Base-by-base conservation (phyloP, 306 rosid genomes). In the Ziziphus jujuba region DNA sequence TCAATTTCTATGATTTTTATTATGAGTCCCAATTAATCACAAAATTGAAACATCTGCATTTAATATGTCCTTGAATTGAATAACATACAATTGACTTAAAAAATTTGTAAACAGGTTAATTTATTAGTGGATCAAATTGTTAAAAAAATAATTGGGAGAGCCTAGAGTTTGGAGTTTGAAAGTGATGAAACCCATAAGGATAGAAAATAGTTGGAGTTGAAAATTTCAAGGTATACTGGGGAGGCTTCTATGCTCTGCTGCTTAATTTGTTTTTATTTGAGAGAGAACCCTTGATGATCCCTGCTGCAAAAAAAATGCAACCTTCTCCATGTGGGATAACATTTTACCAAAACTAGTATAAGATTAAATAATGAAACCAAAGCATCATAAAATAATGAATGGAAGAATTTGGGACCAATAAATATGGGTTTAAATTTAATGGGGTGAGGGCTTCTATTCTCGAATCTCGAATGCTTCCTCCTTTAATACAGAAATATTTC, bases 381-480 rank as follows among this genome's bases (percentile, higher is more conserved):
- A 11, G 33, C 33, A 9, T 33, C 11, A 53, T 61, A 31, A 28
- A 54, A 53, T 36, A 67, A 61, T 22, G 24, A 17, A 8, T 9
- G 3, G 17, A 52, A 16, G 55, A 60, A 68, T 54, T 58, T 57
- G 28, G 54, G 58, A 57, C 31, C 33, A 69, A 53, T 66, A 62
- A 33, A 33, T 59, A 9, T 15, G 23, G 12, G 21, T 64, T 65
- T 64, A 62, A 43, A 61, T 63, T 73, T 67, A 80, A 66, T 54
- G 56, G 72, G 40, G 48, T 34, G 12, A 38, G 72, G 72, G 73
- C 80, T 85, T 84, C 84, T 80, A 81, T 77, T 80, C 80, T 72
- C 78, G 80, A 81, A 81, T 81, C 83, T 83, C 78, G 82, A 74
- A 48, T 72, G 72, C 69, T 72, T 64, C 45, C 54, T 40, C 12